Conservation (phyloP, 345 rosid genomes). For the rapeseed (Brassica napus) region Da-Ae NC_063436.1:16109001-16109500, state of each 20-base stretch:
- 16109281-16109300: not conserved
- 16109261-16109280: not conserved
- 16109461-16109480: not conserved
- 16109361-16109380: not conserved
- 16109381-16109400: not conserved
- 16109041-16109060: not conserved
- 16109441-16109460: not conserved
- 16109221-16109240: not conserved
- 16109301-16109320: not conserved
- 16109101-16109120: not conserved
- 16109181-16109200: not conserved
- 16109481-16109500: not conserved
- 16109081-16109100: not conserved
- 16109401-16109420: not conserved
- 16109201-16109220: not conserved
- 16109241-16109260: not conserved
- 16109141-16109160: not conserved
- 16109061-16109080: not conserved
- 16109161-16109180: not conserved
- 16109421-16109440: not conserved
- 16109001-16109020: not conserved
- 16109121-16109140: not conserved
- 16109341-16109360: not conserved
- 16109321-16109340: not conserved
- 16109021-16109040: not conserved